phyloP scores from a whole-genome alignment of 2,329 filamentous ascomycete genomes.

The Talaromyces sp. region DNA sequence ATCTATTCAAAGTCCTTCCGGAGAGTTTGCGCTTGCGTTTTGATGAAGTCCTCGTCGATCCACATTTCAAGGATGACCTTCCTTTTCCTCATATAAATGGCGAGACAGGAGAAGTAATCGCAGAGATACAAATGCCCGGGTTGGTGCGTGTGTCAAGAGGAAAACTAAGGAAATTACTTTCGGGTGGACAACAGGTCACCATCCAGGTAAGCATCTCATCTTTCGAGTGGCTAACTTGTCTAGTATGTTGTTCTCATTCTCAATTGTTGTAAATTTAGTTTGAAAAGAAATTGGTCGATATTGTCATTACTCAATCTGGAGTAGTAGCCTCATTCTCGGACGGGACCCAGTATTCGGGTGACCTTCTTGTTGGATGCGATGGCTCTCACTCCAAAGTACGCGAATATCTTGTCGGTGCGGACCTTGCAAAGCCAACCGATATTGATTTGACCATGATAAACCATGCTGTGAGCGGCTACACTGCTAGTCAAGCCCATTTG shows the following conservation, averaged over 20 bases:
- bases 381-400: conserved; percentile 6
- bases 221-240: not conserved
- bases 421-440: not conserved
- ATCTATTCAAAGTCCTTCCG: conserved; percentile 2
- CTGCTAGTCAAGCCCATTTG: not conserved
- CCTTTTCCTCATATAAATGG: conserved; percentile 9
- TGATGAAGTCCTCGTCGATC: conserved; percentile 1
- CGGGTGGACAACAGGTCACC: not conserved
- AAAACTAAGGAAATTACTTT: not conserved
- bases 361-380: conserved; percentile 5
- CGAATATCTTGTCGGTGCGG: conserved; percentile 4
- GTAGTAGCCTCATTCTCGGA: conserved; percentile 1
- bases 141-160: conserved; percentile 6
- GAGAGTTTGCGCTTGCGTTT: not conserved
- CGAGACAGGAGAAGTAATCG: conserved; percentile 2
- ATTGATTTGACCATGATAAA: conserved; percentile 8
- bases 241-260: not conserved
- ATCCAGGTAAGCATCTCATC: not conserved
- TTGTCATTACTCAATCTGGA: not conserved
- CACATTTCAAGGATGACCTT: not conserved
- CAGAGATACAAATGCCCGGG: conserved; percentile 1
- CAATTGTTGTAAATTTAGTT: not conserved
- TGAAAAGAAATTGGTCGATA: not conserved
- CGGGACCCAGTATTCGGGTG: not conserved
- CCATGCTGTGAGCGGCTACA: not conserved